Percentiles rank a stretch among this genome's conserved stretches.
Conservation (phyloP, 306 rosid species). For the Bauhinia variegata region DNA sequence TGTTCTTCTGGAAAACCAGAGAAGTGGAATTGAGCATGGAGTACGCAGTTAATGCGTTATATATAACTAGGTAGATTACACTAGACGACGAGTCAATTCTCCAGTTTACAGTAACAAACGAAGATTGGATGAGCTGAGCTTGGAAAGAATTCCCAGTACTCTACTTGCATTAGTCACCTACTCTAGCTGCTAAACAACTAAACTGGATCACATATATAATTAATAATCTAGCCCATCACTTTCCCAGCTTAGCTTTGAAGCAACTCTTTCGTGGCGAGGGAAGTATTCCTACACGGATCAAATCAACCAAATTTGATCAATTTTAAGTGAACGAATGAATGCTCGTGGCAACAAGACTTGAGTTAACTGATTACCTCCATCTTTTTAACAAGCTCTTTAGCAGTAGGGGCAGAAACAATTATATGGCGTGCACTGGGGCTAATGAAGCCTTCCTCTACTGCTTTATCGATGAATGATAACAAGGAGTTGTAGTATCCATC, state of each 20-base stretch:
- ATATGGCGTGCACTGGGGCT: slow-evolving; percentile 90
- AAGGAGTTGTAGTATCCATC: slow-evolving; percentile 93
- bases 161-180: slow-evolving; percentile 39
- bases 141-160: slow-evolving; percentile 33
- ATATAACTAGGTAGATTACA: slow-evolving; percentile 17
- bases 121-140: too few species aligned
- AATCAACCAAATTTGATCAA: background rate
- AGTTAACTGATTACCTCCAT: slow-evolving; percentile 65
- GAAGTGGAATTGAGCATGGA: slow-evolving; percentile 18
- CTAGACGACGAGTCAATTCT: slow-evolving; percentile 29
- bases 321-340: background rate
- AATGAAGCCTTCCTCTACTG: slow-evolving; percentile 94
- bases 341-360: too few species aligned
- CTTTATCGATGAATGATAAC: slow-evolving; percentile 85
- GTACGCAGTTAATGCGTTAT: slow-evolving; percentile 31
- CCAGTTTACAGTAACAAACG: slow-evolving; percentile 49
- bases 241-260: slow-evolving; percentile 93
- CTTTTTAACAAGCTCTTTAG: slow-evolving; percentile 79
- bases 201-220: too few species aligned
- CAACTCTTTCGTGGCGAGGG: slow-evolving; percentile 90
- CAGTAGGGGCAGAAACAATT: slow-evolving; percentile 83
- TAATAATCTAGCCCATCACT: slow-evolving; percentile 52
- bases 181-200: background rate
- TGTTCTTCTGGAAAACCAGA: slow-evolving; percentile 15
- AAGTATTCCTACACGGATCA: slow-evolving; percentile 61